Base-by-base conservation (phyloP, 106 monocot genomes). In the Gastrodia elata region DNA sequence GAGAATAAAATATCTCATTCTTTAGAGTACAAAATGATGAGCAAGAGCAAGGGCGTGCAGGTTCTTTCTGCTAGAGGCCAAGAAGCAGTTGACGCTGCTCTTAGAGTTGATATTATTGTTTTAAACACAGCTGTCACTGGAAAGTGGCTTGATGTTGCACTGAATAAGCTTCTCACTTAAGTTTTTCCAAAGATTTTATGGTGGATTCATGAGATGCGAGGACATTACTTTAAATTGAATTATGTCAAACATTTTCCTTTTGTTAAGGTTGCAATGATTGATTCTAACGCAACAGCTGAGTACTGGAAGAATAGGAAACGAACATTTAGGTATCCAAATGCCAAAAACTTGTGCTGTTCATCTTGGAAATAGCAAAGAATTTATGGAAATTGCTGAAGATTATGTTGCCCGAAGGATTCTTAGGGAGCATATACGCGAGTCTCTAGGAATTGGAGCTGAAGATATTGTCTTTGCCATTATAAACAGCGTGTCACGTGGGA, bases 121-220 rank as follows among this genome's bases (percentile, higher is more conserved):
- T 82, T 97, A 49, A 97, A 97, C 82, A 97, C 97, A 1, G 97
- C 97, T 65, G 97, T 97, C 64, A 83, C 97, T 83, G 97, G 97
- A 64, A 97, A 93, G 76, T 97, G 97, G 97, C 88, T 97, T 59
- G 97, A 97, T 80, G 69, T 80, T 79, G 81, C 88, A 74, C 86
- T 93, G 0, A 87, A 83, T 41, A 90, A 90, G 41, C 72, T 83
- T 67, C 79, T 84, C 65, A 55, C 79, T 72, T 59, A 78, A 81
- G 90, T 93, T 57, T 84, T 97, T 70, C 86, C 97, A 57, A 97
- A 97, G 78, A 75, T 84, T 72, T 83, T 97, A 74, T 97, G 97
- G 97, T 93, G 97, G 97, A 97, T 97, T 79, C 97, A 97, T 84
- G 97, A 97, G 82, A 97, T 97, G 97, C 75, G 97, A 83, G 97